These are phyloP conservation scores for Dactylellina drechsleri DNA, from an alignment of 2,329 filamentous ascomycete species.

Conservation along the genomic window DNA sequence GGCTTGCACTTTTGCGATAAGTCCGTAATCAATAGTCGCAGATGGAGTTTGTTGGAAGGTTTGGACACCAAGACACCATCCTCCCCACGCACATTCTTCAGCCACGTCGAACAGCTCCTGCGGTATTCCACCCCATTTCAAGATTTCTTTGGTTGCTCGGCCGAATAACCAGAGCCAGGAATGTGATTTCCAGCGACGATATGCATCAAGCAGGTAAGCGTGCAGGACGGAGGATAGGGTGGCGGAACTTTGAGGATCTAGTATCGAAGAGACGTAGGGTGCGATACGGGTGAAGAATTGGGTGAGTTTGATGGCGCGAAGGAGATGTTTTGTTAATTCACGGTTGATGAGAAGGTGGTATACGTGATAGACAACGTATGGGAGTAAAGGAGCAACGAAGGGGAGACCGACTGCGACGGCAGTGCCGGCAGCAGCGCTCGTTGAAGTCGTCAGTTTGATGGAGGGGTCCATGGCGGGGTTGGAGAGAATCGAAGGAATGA, in stretches of 20 bases:
- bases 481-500: neutral
- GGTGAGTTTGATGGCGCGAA: constrained; percentile 50
- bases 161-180: constrained; percentile 51
- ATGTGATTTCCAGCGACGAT: constrained; percentile 49
- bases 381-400: constrained; percentile 48
- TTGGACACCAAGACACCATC: constrained; percentile 51
- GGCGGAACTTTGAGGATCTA: constrained; percentile 37
- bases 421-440: constrained; percentile 42
- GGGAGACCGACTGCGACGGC: constrained; percentile 40
- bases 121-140: constrained; percentile 50
- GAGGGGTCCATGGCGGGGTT: constrained; percentile 38
- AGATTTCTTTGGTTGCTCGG: constrained; percentile 39
- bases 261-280: constrained; percentile 37
- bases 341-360: constrained; percentile 52
- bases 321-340: constrained; percentile 41
- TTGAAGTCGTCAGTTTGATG: constrained; percentile 32
- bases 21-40: constrained; percentile 38
- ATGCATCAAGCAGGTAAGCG: constrained; percentile 47
- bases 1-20: constrained; percentile 46
- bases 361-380: constrained; percentile 45
- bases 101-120: constrained; percentile 48
- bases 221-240: constrained; percentile 44
- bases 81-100: constrained; percentile 51
- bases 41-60: constrained; percentile 36
- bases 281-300: constrained; percentile 50